Evolutionary conservation across 2,329 filamentous ascomycete genomes (phyloP).

Genomic region (Onygenales sp.): DNA sequence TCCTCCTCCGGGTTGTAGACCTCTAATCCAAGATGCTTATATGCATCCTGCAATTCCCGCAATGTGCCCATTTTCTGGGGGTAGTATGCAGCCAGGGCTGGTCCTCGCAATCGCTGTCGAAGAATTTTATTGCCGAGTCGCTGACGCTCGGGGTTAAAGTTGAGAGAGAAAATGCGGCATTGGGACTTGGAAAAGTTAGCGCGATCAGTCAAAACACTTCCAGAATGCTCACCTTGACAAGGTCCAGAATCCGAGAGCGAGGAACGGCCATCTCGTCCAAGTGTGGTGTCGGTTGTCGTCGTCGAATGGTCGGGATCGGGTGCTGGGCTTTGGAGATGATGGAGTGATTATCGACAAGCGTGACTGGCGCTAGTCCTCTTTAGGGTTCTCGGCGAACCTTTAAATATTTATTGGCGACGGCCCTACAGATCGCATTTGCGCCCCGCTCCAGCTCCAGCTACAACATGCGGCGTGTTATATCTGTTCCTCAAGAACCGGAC

Average conservation of each 20-base stretch:
- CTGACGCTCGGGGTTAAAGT: slow-evolving; percentile 74
- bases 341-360: too few species aligned
- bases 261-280: slow-evolving; percentile 40
- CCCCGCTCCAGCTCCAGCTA: too few species aligned
- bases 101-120: slow-evolving; percentile 78
- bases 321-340: background rate
- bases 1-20: slow-evolving; percentile 74
- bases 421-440: background rate
- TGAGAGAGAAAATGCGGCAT: slow-evolving; percentile 85
- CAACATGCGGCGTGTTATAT: too few species aligned
- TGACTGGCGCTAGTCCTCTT: background rate
- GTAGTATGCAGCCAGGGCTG: slow-evolving; percentile 77
- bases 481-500: too few species aligned
- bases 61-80: slow-evolving; percentile 65
- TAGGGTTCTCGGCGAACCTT: background rate
- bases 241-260: slow-evolving; percentile 49
- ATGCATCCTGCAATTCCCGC: slow-evolving; percentile 61
- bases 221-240: slow-evolving; percentile 59
- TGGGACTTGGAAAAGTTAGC: slow-evolving; percentile 45
- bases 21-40: slow-evolving; percentile 55
- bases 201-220: background rate
- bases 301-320: background rate
- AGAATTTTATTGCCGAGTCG: slow-evolving; percentile 88
- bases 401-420: background rate
- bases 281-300: background rate